phyloP scores from a whole-genome alignment of 345 rosid species.

The Salix exigua region DNA sequence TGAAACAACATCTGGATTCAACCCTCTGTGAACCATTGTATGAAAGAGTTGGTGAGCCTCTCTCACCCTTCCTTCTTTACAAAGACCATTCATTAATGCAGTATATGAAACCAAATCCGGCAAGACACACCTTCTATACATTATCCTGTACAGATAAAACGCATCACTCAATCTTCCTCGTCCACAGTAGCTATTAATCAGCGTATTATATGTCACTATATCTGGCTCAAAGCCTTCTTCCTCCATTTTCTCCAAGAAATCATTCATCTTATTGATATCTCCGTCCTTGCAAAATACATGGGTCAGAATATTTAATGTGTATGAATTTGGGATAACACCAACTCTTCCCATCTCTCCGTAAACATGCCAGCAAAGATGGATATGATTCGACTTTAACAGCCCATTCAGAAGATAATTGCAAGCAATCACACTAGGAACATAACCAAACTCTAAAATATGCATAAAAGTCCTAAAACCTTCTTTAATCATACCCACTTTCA shows the following conservation, averaged over 20 bases:
- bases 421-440: slow-evolving; percentile 57
- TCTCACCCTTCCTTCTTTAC: slow-evolving; percentile 62
- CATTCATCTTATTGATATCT: slow-evolving; percentile 47
- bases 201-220: slow-evolving; percentile 78
- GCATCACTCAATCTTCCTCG: slow-evolving; percentile 70
- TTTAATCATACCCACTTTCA: slow-evolving; percentile 19
- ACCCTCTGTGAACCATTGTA: slow-evolving; percentile 60
- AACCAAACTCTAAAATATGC: slow-evolving; percentile 47
- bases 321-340: slow-evolving; percentile 55
- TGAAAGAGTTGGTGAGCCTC: slow-evolving; percentile 87
- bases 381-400: slow-evolving; percentile 46
- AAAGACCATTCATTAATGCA: slow-evolving; percentile 69
- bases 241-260: slow-evolving; percentile 85
- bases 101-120: slow-evolving; percentile 86
- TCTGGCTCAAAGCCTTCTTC: slow-evolving; percentile 95
- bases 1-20: slow-evolving; percentile 55
- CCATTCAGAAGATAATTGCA: slow-evolving; percentile 79
- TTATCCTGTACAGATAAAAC: slow-evolving; percentile 69
- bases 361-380: slow-evolving; percentile 65
- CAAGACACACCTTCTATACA: slow-evolving; percentile 58
- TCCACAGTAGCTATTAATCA: slow-evolving; percentile 71
- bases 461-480: slow-evolving; percentile 42
- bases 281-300: slow-evolving; percentile 57
- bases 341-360: slow-evolving; percentile 60
- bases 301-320: slow-evolving; percentile 79